Percentiles rank a stretch among this genome's conserved stretches.
These are phyloP conservation scores for Cyclanthera cordifolia DNA, from an alignment of 306 rosid species.

Conservation along the genomic window DNA sequence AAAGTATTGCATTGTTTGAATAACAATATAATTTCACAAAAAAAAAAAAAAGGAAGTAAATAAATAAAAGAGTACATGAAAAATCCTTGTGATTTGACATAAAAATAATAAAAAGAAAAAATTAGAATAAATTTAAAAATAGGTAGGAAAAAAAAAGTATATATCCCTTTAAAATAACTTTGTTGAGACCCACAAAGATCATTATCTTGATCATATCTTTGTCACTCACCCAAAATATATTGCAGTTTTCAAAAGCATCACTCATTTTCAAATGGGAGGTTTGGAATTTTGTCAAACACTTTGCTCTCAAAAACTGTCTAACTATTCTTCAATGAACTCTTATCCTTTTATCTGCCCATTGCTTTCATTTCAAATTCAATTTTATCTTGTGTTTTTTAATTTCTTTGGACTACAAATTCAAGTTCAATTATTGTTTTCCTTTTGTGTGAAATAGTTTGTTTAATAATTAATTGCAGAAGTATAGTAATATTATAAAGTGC, in stretches of 20 bases:
- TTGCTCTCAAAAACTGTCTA: too few relatives aligned
- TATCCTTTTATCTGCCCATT: background rate
- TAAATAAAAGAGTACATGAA: too few relatives aligned
- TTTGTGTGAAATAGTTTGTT: background rate
- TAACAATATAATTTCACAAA: too few relatives aligned
- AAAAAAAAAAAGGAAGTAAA: too few relatives aligned
- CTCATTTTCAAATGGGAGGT: conserved; percentile 4
- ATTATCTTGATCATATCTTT: background rate
- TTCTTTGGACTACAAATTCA: background rate
- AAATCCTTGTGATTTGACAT: too few relatives aligned
- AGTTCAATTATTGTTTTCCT: background rate
- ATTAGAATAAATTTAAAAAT: background rate
- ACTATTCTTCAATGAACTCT: background rate
- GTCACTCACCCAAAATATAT: background rate
- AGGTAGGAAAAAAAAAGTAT: background rate
- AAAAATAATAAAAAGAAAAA: too few relatives aligned
- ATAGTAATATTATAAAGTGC: too few relatives aligned
- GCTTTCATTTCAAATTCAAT: background rate
- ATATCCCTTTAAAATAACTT: background rate
- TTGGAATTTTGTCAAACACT: conserved; percentile 9
- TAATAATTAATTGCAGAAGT: too few relatives aligned
- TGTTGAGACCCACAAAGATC: background rate
- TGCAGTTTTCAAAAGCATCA: background rate
- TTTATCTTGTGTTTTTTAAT: background rate
- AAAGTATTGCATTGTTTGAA: too few relatives aligned